Percentiles rank a stretch among this genome's conserved stretches.
phyloP scores from a whole-genome alignment of 129 eudicot species.

The Oenanthe sinensis region DNA sequence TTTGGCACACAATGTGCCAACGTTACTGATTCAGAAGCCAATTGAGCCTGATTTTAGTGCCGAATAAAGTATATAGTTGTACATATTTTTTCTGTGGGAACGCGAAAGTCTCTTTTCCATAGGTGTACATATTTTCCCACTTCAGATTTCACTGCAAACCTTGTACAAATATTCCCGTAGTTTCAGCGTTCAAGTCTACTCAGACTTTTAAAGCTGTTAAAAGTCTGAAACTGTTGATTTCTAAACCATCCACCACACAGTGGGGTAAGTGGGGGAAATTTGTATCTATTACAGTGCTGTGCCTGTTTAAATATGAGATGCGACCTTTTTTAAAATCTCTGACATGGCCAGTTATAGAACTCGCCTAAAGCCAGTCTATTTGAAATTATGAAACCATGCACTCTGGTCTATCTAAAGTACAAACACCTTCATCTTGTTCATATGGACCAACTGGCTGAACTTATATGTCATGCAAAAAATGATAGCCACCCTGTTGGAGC shows the following conservation, averaged over 20 bases:
- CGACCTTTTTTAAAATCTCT: not conserved
- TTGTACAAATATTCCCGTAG: not conserved
- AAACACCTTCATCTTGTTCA: too few relatives aligned
- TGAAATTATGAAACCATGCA: too few relatives aligned
- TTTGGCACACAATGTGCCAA: slow-evolving; percentile 16
- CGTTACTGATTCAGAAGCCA: slow-evolving; percentile 59
- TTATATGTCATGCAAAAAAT: not conserved
- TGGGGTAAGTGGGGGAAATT: too few relatives aligned
- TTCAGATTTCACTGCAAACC: too few relatives aligned
- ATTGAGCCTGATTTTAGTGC: slow-evolving; percentile 68
- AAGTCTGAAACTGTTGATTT: too few relatives aligned
- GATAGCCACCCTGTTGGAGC: too few relatives aligned
- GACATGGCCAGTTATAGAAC: not conserved
- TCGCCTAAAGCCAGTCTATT: too few relatives aligned
- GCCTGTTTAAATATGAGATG: not conserved
- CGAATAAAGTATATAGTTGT: slow-evolving; percentile 11
- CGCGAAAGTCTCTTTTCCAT: not conserved
- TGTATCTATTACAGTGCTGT: not conserved
- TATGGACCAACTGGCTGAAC: not conserved
- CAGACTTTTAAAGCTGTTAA: not conserved
- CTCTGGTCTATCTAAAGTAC: too few relatives aligned
- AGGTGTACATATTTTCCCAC: not conserved
- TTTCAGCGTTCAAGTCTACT: not conserved
- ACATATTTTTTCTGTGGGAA: not conserved
- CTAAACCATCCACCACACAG: too few relatives aligned